Percentiles rank a stretch among this genome's conserved stretches.
phyloP scores from a whole-genome alignment of 805 yeast species.

The Suhomyces emberorum region DNA sequence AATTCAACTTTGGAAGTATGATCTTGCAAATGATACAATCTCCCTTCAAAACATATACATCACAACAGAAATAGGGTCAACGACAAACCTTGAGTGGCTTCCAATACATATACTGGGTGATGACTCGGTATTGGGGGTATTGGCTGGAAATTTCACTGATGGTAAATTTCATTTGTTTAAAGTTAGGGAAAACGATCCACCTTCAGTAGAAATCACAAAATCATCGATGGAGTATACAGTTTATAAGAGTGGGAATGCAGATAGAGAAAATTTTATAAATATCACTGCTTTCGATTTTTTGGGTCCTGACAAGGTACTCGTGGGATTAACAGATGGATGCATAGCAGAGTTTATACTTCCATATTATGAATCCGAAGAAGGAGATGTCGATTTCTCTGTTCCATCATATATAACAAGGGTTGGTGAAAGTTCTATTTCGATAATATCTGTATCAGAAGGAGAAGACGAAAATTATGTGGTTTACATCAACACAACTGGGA shows the following conservation, averaged over 20 bases:
- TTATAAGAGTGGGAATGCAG: background rate
- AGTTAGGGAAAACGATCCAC: constrained; percentile 23
- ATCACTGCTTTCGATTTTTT: constrained; percentile 51
- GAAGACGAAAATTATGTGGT: constrained; percentile 17
- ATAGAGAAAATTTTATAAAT: background rate
- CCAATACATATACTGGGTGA: constrained; percentile 29
- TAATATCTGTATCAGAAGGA: constrained; percentile 23
- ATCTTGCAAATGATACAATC: constrained; percentile 23
- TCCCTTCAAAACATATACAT: constrained; percentile 25
- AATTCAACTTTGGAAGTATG: constrained; percentile 45
- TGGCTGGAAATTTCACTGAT: constrained; percentile 55
- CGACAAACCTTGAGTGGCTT: constrained; percentile 39
- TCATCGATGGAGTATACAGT: constrained; percentile 22
- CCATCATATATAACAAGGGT: constrained; percentile 35
- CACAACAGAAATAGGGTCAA: constrained; percentile 44
- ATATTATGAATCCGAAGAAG: constrained; percentile 3
- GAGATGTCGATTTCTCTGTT: constrained; percentile 12
- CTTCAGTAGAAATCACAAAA: constrained; percentile 13
- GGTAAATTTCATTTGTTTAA: constrained; percentile 53
- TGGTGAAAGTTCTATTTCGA: constrained; percentile 29
- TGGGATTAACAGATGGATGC: constrained; percentile 59
- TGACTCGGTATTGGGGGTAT: constrained; percentile 31
- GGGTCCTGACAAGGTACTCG: constrained; percentile 41
- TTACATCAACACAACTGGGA: constrained; percentile 30
- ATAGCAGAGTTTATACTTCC: constrained; percentile 56